Evolutionary conservation across 2,329 filamentous ascomycete species (phyloP), one percentile per base, ranked within the genome.

Genomic region (Lojkania enalia): DNA sequence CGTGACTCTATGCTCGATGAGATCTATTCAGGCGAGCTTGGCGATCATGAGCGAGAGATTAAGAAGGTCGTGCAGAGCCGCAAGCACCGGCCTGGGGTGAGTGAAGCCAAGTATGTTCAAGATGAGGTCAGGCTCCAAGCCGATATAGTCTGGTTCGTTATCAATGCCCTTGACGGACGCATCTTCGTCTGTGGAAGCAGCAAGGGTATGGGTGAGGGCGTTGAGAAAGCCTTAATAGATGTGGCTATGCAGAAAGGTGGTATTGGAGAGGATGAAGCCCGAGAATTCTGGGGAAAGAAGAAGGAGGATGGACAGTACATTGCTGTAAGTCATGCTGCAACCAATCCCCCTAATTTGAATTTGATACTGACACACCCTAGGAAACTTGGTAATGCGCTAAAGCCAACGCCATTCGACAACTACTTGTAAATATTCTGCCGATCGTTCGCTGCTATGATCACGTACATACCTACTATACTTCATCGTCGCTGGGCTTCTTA

Each of bases 81-180:
- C 21, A 69, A 67, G 52, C 51, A 53, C 37, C 88, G 55, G 51
- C 59, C 38, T 12, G 58, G 56, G 20, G 57, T 64, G 41, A 71
- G 87, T 35, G 87, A 90, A 57, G 88, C 89, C 52, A 86, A 87
- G 54, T 99, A 99, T 64, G 94, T 99, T 2, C 94, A 99, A 67
- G 94, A 99, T 62, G 94, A 97, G 71, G 92, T 99, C 6, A 78
- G 82, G 9, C 80, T 88, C 53, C 94, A 97, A 69, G 89, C 91
- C 1, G 94, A 97, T 64, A 80, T 97, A n/a, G 92, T 97, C 13
- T 99, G 94, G 94, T 95, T 90, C 69, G 90, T 97, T 53, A 88
- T 95, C 77, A 97, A 97, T 69, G 85, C 90, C 2, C 78, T 97
- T n/a, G 94, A 99, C 62, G 94, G 94, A 1, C 85, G 94, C 40